Percentiles rank a stretch among this genome's conserved stretches.
phyloP scores from a whole-genome alignment of 2,329 filamentous ascomycete species.

The Fusarium chlamydosporum region DNA sequence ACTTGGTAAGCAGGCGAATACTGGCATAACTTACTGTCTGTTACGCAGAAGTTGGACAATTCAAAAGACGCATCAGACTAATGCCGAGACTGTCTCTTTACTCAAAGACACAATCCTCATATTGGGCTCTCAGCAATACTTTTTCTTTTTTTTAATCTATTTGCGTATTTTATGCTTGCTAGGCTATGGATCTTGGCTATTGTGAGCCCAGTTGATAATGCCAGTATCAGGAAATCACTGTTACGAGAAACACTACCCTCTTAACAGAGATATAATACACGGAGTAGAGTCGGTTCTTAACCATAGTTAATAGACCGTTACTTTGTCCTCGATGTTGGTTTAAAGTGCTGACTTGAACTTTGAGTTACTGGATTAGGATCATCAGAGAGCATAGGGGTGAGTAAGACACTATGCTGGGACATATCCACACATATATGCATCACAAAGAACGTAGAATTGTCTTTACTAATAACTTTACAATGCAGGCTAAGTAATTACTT shows the following conservation, averaged over 20 bases:
- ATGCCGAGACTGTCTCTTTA: no score
- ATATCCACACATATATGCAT: not conserved
- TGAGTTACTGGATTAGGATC: not conserved
- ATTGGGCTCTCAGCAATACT: not conserved
- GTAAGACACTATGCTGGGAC: not conserved
- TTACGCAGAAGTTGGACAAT: not conserved
- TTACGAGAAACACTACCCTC: no score
- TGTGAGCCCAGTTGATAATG: no score
- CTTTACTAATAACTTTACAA: fast-evolving
- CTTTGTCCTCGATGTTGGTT: not conserved
- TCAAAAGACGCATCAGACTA: not conserved
- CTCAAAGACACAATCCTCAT: not conserved
- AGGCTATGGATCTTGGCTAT: no score
- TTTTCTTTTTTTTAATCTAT: not conserved
- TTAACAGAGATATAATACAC: no score
- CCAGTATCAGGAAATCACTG: no score
- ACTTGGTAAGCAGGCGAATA: constrained; percentile 4
- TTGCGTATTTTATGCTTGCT: not conserved
- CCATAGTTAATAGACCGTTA: no score
- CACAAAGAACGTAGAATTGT: not conserved
- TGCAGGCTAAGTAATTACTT: not conserved
- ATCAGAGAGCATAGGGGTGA: no score
- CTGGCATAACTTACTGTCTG: no score
- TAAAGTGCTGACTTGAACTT: not conserved
- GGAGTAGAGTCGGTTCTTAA: no score